Conservation (phyloP, 1,139 yeast species). For the Blastobotrys elegans region DNA sequence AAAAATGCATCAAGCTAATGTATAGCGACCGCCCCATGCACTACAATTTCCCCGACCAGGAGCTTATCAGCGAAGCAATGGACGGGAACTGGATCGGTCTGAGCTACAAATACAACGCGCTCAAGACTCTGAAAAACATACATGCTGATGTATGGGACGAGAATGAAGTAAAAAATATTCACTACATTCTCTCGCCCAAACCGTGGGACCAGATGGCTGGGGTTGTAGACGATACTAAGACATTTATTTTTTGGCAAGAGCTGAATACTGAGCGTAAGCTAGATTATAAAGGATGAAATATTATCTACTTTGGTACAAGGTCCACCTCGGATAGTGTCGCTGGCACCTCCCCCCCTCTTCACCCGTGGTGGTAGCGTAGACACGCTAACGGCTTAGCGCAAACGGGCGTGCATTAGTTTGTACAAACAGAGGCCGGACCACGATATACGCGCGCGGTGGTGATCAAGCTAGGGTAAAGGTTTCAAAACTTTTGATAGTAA, state of each 20-base stretch:
- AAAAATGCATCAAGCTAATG: conserved; percentile 38
- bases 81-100: conserved; percentile 45
- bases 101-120: conserved; percentile 48
- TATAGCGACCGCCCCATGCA: conserved; percentile 34
- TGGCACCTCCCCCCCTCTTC: too few species aligned
- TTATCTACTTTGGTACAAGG: too few species aligned
- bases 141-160: conserved; percentile 44
- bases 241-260: conserved; percentile 32
- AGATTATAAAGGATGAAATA: neutral
- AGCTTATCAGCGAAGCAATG: conserved; percentile 49
- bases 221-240: conserved; percentile 32
- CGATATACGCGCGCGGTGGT: too few species aligned
- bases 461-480: too few species aligned
- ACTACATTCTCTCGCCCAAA: conserved; percentile 51
- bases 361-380: too few species aligned
- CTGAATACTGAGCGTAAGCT: conserved; percentile 22
- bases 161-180: conserved; percentile 46
- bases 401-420: too few species aligned
- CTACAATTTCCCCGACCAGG: conserved; percentile 55
- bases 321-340: too few species aligned
- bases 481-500: too few species aligned
- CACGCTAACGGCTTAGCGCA: too few species aligned
- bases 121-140: conserved; percentile 43
- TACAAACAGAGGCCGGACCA: too few species aligned
- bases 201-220: conserved; percentile 45